Evolutionary conservation across 2,329 filamentous ascomycete species (phyloP), one percentile per base, ranked within the genome.

Genomic region (Corynespora cassiicola): DNA sequence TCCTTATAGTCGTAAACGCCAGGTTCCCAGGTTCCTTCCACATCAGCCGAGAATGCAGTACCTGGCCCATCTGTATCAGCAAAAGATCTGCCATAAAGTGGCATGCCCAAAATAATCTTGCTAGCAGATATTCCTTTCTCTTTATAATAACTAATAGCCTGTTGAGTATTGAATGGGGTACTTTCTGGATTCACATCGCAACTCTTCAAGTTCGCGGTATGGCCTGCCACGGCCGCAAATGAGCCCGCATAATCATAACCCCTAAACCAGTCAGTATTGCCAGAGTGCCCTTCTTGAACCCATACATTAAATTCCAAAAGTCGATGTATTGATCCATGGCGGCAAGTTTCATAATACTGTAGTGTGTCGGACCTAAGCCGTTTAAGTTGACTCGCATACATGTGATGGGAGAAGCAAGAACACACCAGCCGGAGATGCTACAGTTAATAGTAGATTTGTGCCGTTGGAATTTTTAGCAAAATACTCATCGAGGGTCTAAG

Each of bases 211-310:
- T 67, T 68, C 7, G 65, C 64, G 19, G 61, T 45, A 36, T 68
- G 64, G 12, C 65, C 65, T 2, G 66, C 49, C 16, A 50, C 47
- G 5, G 50, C 30, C 44, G 66, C 62, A 62, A 64, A 68, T 1
- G 58, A 62, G 7, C 66, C 66, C 9, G 66, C 54, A 42, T 84
- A 95, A 70, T 95, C 90, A 69, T 95, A 95, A 2, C 87, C 87
- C 47, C 45, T 49, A 16, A 4, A 15, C n/a, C n/a, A 5, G 8
- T 14, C 7, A 33, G 27, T 20, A 20, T 5, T 23, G 1, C 31
- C n/a, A n/a, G 18, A 16, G 18, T 30, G n/a, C 7, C 2, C 16
- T 22, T 37, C 21, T 17, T n/a, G n/a, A n/a, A 14, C 9, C 17
- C 38, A 21, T 38, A 46, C 90, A 95, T 95, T 25, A 90, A 69